phyloP scores from a whole-genome alignment of 2,329 filamentous ascomycete species.

The Bisporella sp. region DNA sequence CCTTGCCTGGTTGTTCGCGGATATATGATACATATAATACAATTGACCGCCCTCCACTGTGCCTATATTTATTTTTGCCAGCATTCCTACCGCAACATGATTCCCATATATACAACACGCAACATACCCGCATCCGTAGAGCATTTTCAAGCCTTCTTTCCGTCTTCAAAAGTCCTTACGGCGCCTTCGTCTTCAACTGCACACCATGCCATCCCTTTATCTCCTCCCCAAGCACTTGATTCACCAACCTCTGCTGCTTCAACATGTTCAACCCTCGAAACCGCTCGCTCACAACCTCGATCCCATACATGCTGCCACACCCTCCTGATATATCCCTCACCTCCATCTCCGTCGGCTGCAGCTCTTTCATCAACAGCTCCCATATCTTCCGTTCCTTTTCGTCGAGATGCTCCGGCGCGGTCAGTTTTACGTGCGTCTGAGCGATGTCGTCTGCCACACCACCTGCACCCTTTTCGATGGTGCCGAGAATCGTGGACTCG shows the following conservation, averaged over 20 bases:
- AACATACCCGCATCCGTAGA: background rate
- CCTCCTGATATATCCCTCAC: slow-evolving; percentile 76
- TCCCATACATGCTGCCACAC: slow-evolving; percentile 82
- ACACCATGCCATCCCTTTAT: slow-evolving; percentile 80
- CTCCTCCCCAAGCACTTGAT: slow-evolving; percentile 64
- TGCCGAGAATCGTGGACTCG: background rate
- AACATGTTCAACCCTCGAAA: slow-evolving; percentile 68
- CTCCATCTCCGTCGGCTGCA: slow-evolving; percentile 26
- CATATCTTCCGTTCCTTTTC: slow-evolving; percentile 53
- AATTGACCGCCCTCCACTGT: background rate
- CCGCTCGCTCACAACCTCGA: slow-evolving; percentile 65
- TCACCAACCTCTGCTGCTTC: slow-evolving; percentile 79
- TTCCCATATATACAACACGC: background rate
- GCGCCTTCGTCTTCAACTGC: slow-evolving; percentile 64
- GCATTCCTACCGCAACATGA: background rate
- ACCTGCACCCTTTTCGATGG: background rate
- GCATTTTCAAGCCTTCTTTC: background rate
- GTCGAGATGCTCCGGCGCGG: slow-evolving; percentile 44
- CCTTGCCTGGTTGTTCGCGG: too few relatives aligned
- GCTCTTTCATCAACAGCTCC: slow-evolving; percentile 31
- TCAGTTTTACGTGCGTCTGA: slow-evolving; percentile 3
- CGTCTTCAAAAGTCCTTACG: slow-evolving; percentile 8
- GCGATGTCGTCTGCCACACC: background rate
- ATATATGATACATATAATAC: too few relatives aligned
- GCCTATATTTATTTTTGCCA: background rate